These are phyloP conservation scores for Echinochloa phyllopogon DNA, from an alignment of 176 grass and related monocot species.

Conservation along the genomic window DNA sequence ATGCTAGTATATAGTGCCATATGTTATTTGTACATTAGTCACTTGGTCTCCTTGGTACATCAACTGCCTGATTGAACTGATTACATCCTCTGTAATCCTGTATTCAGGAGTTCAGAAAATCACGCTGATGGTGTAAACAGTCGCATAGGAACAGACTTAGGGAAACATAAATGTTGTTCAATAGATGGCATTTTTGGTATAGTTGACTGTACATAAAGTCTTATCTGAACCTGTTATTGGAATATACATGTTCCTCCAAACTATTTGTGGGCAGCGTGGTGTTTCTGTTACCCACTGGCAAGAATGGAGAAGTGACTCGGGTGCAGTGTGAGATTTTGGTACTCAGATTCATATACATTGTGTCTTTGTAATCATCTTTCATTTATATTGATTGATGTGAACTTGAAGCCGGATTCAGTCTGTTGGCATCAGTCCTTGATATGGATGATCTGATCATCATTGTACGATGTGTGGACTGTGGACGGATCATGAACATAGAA, in stretches of 20 bases:
- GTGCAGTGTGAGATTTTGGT: not conserved
- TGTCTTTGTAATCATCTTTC: not conserved
- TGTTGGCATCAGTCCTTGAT: not conserved
- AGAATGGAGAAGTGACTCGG: not conserved
- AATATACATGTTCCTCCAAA: not conserved
- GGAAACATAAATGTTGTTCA: not conserved
- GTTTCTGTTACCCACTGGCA: not conserved
- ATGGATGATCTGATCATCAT: not conserved
- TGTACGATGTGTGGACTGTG: too few relatives aligned
- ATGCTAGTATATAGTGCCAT: constrained; percentile 14
- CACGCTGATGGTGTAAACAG: not conserved
- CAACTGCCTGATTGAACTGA: not conserved
- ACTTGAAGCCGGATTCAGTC: not conserved
- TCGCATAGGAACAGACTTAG: constrained; percentile 7
- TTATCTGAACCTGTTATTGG: not conserved
- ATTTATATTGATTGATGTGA: not conserved
- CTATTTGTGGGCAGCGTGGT: not conserved
- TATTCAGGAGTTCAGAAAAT: not conserved
- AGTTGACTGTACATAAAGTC: constrained; percentile 6
- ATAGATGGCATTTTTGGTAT: constrained; percentile 27
- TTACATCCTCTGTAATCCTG: not conserved
- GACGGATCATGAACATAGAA: too few relatives aligned
- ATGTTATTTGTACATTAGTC: constrained; percentile 19
- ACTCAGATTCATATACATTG: not conserved
- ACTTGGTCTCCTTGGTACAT: not conserved